Percentiles rank a stretch among this genome's conserved stretches.
These are phyloP conservation scores for Aspergillus sp. DNA, from an alignment of 2,329 filamentous ascomycete species.

Conservation along the genomic window DNA sequence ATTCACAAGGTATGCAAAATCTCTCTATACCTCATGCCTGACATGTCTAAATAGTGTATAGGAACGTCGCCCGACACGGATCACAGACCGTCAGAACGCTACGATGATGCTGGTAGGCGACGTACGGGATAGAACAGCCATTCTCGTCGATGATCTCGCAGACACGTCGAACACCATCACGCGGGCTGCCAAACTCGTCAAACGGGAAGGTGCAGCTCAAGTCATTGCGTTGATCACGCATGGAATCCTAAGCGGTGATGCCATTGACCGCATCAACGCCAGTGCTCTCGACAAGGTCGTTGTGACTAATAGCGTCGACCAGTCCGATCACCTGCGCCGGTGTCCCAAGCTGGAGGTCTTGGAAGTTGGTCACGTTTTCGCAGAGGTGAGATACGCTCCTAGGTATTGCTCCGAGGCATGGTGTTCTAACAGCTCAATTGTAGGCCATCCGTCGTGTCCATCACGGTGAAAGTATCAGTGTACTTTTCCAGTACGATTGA, in stretches of 20 bases:
- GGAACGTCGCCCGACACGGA: conserved; percentile 83
- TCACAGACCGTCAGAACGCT: conserved; percentile 68
- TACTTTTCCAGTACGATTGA: conserved; percentile 79
- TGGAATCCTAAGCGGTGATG: conserved; percentile 89
- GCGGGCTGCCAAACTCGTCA: conserved; percentile 88
- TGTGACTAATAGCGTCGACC: conserved; percentile 91
- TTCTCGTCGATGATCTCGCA: conserved; percentile 87
- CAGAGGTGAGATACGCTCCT: conserved; percentile 53
- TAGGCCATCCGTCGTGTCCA: conserved; percentile 86
- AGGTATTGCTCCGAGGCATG: background rate
- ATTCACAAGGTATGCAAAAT: conserved; percentile 76
- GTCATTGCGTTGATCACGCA: conserved; percentile 93
- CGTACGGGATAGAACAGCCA: conserved; percentile 70
- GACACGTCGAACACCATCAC: conserved; percentile 98
- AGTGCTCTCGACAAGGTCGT: conserved; percentile 88
- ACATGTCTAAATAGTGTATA: conserved; percentile 31
- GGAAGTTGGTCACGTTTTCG: conserved; percentile 81
- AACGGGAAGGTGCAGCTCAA: conserved; percentile 79
- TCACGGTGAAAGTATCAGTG: conserved; percentile 95
- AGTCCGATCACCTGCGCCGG: conserved; percentile 65
- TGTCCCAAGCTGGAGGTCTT: conserved; percentile 88
- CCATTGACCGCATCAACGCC: conserved; percentile 86
- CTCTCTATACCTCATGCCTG: conserved; percentile 1
- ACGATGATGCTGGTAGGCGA: conserved; percentile 95
- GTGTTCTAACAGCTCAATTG: conserved; percentile 21